Evolutionary conservation across 2,329 filamentous ascomycete species (phyloP), one percentile per base, ranked within the genome.

Genomic region (Aspergillus candidus): DNA sequence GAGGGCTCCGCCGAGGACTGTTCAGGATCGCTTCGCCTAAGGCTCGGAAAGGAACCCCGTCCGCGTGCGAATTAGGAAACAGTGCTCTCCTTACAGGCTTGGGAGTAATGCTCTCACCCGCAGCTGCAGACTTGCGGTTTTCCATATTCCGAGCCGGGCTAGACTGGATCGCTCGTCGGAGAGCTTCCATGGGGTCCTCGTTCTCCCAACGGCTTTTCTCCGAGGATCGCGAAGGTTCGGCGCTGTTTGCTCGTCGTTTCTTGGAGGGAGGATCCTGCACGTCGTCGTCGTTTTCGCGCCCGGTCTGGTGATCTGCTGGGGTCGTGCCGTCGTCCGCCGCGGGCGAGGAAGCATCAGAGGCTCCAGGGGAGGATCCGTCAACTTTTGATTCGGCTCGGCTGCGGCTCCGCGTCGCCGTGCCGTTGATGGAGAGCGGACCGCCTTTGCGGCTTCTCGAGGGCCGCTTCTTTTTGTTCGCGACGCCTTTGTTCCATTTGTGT

Each of bases 401-500:
- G 40, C 64, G 61, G 53, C 58, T 57, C 47, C 63, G 56, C 4
- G 61, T 61, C 15, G 60, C 55, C 38, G 60, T 56, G 40, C 56
- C 57, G 29, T 60, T 63, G 32, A 58, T 58, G 15, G 61, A 58
- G 32, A 66, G 52, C 11, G 62, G 63, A n/a, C 62, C 53, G 12
- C 38, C 60, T 38, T 63, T 67, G 17, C 59, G 59, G 36, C 58
- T 61, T 44, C 64, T 64, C 6, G 61, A 54, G 10, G 61, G 56
- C 13, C 69, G 63, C 53, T 71, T 72, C 44, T 61, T 62, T 48
- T 67, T 70, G 34, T 63, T 57, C 43, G 61, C 65, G n/a, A 58
- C 56, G 4, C 74, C 76, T 51, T 80, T 86, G 52, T 84, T 84
- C 91, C 91, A 98, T 52, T 84, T 82, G 48, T 91, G 82, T 42